Conservation (phyloP, 495 filamentous ascomycete species). For the Corynascus novoguineensis region DNA sequence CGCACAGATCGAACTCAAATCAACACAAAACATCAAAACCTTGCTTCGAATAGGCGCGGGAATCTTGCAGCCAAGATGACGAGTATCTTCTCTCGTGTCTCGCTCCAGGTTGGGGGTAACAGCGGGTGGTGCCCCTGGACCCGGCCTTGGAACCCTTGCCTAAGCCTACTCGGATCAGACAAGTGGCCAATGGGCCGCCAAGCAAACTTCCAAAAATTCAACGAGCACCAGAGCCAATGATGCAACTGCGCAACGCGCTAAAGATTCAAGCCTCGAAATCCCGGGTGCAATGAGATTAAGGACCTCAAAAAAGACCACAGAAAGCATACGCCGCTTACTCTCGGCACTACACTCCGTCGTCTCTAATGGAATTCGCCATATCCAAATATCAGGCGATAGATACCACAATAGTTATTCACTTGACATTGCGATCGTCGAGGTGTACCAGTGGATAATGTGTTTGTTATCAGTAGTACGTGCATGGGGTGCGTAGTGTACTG, state of each 20-base stretch:
- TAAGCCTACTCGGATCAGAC: neutral
- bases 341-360: no score
- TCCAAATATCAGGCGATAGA: no score
- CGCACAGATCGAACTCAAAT: constrained; percentile 1
- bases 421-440: neutral
- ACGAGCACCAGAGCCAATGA: neutral
- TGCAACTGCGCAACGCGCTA: neutral
- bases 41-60: no score
- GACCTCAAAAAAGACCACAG: no score
- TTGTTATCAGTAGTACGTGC: neutral
- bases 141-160: neutral
- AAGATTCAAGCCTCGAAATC: neutral
- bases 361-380: no score
- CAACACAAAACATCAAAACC: constrained; percentile 3
- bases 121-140: constrained; percentile 4
- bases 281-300: neutral
- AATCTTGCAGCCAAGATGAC: neutral
- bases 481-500: neutral
- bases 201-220: no score
- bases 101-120: constrained; percentile 10
- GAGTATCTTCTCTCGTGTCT: constrained; percentile 2
- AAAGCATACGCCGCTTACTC: no score
- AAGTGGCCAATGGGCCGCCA: constrained; percentile 15
- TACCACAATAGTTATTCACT: no score
- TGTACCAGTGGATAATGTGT: neutral